Conservation (phyloP, 768 basidiomycete genomes). For the Chalciporus pseudorubinellus region DNA sequence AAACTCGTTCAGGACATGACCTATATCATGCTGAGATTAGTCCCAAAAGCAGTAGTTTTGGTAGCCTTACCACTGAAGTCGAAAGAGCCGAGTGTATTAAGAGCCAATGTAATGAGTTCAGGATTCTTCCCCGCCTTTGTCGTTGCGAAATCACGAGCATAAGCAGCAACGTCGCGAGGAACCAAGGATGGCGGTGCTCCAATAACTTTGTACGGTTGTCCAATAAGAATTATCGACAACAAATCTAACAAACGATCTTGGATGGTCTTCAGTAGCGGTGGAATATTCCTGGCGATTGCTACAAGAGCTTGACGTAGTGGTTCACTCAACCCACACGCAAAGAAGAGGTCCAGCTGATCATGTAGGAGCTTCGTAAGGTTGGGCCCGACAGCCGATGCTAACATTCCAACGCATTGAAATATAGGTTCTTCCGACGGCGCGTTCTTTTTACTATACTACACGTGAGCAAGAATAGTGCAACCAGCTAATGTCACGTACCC, state of each 20-base stretch:
- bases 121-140: slow-evolving; percentile 57
- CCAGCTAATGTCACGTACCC: slow-evolving; percentile 51
- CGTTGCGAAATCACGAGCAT: slow-evolving; percentile 53
- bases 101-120: slow-evolving; percentile 75
- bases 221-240: slow-evolving; percentile 75
- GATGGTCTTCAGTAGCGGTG: slow-evolving; percentile 85
- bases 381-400: slow-evolving; percentile 92
- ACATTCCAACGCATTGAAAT: slow-evolving; percentile 97
- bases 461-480: slow-evolving; percentile 1
- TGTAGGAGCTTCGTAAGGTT: slow-evolving; percentile 94
- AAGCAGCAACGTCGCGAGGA: slow-evolving; percentile 48
- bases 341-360: slow-evolving; percentile 96
- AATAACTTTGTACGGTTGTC: slow-evolving; percentile 82
- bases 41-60: not conserved
- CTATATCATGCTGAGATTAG: slow-evolving; percentile 37
- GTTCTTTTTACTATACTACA: slow-evolving; percentile 65
- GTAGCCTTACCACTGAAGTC: slow-evolving; percentile 79
- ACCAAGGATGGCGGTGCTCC: slow-evolving; percentile 73
- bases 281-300: slow-evolving; percentile 83
- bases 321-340: slow-evolving; percentile 89
- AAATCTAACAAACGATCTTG: slow-evolving; percentile 93
- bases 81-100: slow-evolving; percentile 84
- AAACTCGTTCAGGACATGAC: slow-evolving; percentile 94
- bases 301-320: slow-evolving; percentile 81
- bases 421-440: slow-evolving; percentile 92